Evolutionary conservation across 441 rosid species (phyloP).

Genomic region (Pelargonium cotyledonis): DNA sequence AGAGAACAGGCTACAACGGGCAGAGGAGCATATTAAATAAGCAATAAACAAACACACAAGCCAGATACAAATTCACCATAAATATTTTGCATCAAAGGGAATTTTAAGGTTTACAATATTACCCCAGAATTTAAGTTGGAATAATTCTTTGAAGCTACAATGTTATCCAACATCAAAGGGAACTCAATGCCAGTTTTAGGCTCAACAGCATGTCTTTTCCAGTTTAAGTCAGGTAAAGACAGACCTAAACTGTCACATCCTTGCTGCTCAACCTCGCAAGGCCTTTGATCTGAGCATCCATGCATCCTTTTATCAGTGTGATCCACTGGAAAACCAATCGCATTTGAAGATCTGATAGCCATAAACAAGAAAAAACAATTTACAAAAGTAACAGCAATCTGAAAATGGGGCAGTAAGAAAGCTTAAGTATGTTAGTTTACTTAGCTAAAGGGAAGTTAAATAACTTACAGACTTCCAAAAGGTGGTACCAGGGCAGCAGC

Average conservation of each 20-base stretch:
- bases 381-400: background rate
- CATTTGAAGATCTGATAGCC: slow-evolving; percentile 47
- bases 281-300: slow-evolving; percentile 37
- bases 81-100: no score
- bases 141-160: slow-evolving; percentile 28
- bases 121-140: slow-evolving; percentile 59
- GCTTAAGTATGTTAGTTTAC: background rate
- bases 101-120: slow-evolving; percentile 9
- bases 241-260: slow-evolving; percentile 32
- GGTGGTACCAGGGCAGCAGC: slow-evolving; percentile 64
- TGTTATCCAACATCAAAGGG: slow-evolving; percentile 48
- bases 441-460: slow-evolving; percentile 11
- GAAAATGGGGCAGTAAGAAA: background rate
- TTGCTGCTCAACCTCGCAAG: slow-evolving; percentile 45
- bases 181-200: slow-evolving; percentile 83
- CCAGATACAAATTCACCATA: background rate
- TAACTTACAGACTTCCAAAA: slow-evolving; percentile 50
- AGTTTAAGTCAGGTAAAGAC: slow-evolving; percentile 45
- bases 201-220: slow-evolving; percentile 55
- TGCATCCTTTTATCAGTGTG: slow-evolving; percentile 32
- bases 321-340: slow-evolving; percentile 34
- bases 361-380: slow-evolving; percentile 4
- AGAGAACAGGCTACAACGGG: background rate
- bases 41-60: background rate
- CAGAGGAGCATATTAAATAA: background rate